Evolutionary conservation across 106 monocot genomes (phyloP).

Genomic region (Allium fistulosum): DNA sequence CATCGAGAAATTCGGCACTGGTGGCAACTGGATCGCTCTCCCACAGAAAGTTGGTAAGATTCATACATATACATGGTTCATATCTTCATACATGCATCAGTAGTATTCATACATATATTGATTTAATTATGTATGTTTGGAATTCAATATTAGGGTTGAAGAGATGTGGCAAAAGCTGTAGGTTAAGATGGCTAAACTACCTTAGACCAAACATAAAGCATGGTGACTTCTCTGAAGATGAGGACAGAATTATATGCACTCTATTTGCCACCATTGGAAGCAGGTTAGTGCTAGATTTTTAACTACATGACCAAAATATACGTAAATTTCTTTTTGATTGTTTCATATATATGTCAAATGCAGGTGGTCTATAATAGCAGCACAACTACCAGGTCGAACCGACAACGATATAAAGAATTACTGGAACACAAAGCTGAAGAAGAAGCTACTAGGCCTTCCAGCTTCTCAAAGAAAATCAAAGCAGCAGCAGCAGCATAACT

Average conservation of each 20-base stretch:
- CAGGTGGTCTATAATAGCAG: constrained; percentile 40
- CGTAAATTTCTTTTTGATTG: background rate
- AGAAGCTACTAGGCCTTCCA: constrained; percentile 27
- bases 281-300: constrained; percentile 7
- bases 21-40: constrained; percentile 23
- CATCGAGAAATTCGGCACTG: constrained; percentile 18
- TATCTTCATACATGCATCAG: no score
- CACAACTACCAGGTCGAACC: constrained; percentile 30
- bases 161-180: constrained; percentile 76
- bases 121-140: no score
- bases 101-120: no score
- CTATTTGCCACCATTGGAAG: constrained; percentile 40
- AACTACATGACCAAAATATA: background rate
- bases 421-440: constrained; percentile 50
- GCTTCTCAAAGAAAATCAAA: constrained; percentile 13
- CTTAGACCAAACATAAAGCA: constrained; percentile 45
- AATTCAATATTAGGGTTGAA: constrained; percentile 27
- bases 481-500: constrained; percentile 8
- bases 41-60: constrained; percentile 19
- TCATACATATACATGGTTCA: background rate
- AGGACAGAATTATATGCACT: constrained; percentile 31
- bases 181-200: constrained; percentile 51
- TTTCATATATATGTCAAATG: background rate
- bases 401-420: constrained; percentile 46
- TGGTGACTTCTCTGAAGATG: constrained; percentile 34